These are phyloP conservation scores for Podaxis pistillaris DNA, from an alignment of 768 basidiomycete species.

Conservation along the genomic window DNA sequence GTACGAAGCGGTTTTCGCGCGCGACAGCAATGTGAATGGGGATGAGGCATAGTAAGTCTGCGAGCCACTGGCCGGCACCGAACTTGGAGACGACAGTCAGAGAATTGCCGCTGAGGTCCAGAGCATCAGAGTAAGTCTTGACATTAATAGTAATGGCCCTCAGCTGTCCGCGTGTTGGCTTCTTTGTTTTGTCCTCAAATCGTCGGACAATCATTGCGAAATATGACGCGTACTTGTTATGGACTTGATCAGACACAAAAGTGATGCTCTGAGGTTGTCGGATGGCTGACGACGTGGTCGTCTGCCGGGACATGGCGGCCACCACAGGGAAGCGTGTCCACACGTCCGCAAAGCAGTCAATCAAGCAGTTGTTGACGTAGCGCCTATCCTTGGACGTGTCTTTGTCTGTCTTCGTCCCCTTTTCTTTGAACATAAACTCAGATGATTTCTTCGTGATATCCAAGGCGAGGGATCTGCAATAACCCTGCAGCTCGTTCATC, in stretches of 20 bases:
- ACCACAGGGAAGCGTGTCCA: conserved; percentile 63
- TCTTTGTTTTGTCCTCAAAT: conserved; percentile 50
- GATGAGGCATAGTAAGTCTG: conserved; percentile 57
- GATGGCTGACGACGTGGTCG: conserved; percentile 28
- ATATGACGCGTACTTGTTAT: conserved; percentile 33
- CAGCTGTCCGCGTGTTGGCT: conserved; percentile 48
- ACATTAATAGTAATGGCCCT: conserved; percentile 32
- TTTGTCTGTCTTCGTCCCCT: conserved; percentile 23
- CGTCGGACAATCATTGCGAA: conserved; percentile 41
- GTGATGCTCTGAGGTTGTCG: conserved; percentile 33
- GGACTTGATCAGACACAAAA: conserved; percentile 39
- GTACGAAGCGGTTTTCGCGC: conserved; percentile 58
- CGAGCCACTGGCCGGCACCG: conserved; percentile 59
- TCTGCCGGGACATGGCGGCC: conserved; percentile 47
- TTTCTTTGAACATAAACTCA: conserved; percentile 54
- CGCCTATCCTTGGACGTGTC: conserved; percentile 14
- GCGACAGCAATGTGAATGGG: conserved; percentile 64
- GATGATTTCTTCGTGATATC: conserved; percentile 55
- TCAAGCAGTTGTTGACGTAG: conserved; percentile 44
- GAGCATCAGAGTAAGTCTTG: background rate
- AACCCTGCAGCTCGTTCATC: conserved; percentile 30
- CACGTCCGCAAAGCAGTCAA: conserved; percentile 56
- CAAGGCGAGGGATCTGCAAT: conserved; percentile 42
- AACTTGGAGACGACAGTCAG: conserved; percentile 32
- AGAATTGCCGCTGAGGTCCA: background rate